These are phyloP conservation scores for Turnera subulata DNA, from an alignment of 345 rosid genomes.

Conservation along the genomic window DNA sequence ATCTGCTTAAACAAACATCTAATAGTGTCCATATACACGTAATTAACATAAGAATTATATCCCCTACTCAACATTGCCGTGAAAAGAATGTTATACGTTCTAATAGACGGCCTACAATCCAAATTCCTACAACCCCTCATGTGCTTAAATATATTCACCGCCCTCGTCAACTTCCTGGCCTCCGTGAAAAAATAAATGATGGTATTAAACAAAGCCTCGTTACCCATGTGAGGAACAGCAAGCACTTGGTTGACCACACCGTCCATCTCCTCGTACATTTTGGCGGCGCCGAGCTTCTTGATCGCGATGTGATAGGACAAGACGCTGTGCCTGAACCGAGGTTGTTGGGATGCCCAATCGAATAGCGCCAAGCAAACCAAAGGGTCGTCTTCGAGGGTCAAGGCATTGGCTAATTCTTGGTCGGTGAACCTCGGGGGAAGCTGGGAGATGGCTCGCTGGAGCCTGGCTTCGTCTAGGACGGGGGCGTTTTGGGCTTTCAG, in stretches of 20 bases:
- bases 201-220: slow-evolving; percentile 70
- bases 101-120: slow-evolving; percentile 68
- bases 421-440: slow-evolving; percentile 69
- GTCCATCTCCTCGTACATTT: slow-evolving; percentile 87
- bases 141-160: slow-evolving; percentile 79
- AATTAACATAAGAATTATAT: slow-evolving; percentile 61
- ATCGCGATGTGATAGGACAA: slow-evolving; percentile 61
- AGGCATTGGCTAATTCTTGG: slow-evolving; percentile 56
- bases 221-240: slow-evolving; percentile 50
- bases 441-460: slow-evolving; percentile 42
- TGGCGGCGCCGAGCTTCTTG: slow-evolving; percentile 75
- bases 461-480: slow-evolving; percentile 47
- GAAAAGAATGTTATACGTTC: slow-evolving; percentile 70
- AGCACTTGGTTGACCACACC: slow-evolving; percentile 74
- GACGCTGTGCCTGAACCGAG: slow-evolving; percentile 60
- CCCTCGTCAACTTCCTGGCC: slow-evolving; percentile 78
- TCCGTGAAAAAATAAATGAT: slow-evolving; percentile 65
- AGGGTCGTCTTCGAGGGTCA: slow-evolving; percentile 62
- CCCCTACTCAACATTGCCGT: slow-evolving; percentile 75
- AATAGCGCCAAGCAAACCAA: slow-evolving; percentile 69
- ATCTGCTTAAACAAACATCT: slow-evolving; percentile 79
- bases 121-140: slow-evolving; percentile 52
- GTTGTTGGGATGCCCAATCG: slow-evolving; percentile 81
- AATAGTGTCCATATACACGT: slow-evolving; percentile 75
- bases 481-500: slow-evolving; percentile 42